Evolutionary conservation across 352 stramenopile species (phyloP), one percentile per base, ranked within the genome.

Genomic region (Globisporangium polare): DNA sequence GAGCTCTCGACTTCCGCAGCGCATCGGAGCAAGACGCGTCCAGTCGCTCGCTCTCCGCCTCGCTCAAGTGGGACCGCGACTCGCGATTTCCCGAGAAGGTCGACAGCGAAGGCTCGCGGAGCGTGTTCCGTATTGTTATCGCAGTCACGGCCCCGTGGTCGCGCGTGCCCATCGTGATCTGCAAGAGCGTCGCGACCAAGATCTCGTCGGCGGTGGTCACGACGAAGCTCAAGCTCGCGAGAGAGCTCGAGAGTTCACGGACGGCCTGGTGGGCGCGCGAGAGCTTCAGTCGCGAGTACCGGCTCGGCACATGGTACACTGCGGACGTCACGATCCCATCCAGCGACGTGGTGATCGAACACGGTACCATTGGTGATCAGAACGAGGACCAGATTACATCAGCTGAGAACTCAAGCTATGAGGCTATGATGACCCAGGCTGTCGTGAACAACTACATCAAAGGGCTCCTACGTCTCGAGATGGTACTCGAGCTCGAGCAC

Each of bases 211-310:
- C 61, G 10, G 72, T 60, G 1, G 67, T 86, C 0, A 74, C 74
- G 8, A 74, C 75, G 13, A 72, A 67, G 0, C 79, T 90, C 51
- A 77, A 80, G 2, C 69, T 90, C 12, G 72, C 72, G 1, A 68
- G 76, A 12, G 80, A 83, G 3, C 68, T 79, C 43, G 79, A 82
- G 31, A 62, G 58, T 8, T 73, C 78, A 3, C 62, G 81, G 6
- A 91, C 72, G 1, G 73, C 75, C 18, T 94, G 83, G 86, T 94
- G 86, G 86, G 83, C 80, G 0, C 75, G 81, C n/a, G 86, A 94
- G 60, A 88, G 78, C 24, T 91, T 77, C 54, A 92, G 83, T 56
- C 71, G 86, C 15, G 82, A 73, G 56, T 91, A 88, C 57, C 76
- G 83, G 1, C 60, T 93, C 8, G 86, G 86, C 2, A 88, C 83